Base-by-base conservation (phyloP, 169 alveolate genomes). In the Plasmodium inui region DNA sequence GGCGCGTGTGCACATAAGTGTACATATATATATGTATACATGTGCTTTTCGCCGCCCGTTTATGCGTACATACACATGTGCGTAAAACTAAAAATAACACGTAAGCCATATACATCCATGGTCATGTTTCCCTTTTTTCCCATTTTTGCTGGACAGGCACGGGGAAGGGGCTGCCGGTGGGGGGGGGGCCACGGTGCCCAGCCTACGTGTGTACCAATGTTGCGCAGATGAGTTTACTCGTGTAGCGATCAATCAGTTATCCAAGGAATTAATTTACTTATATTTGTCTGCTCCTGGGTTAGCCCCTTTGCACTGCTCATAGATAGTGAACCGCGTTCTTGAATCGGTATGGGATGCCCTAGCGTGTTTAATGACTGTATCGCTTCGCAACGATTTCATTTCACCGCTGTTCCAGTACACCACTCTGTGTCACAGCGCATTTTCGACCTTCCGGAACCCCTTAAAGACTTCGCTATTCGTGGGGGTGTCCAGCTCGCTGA, bases 401-500 rank as follows among this genome's bases (percentile, higher is more conserved):
- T n/a, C 44, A 2, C 44, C 44, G 3, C 44, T 46, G 57, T 3
- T 9, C 41, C 32, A 53, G 8, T 39, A 81, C 70, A 82, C 41
- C 4, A 55, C 28, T 74, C 28, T 74, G 12, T 32, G 26, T 86
- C 61, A 86, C 71, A 76, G 85, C 28, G 53, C 61, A 50, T 76
- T 55, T 55, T 91, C 79, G 41, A 81, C 85, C 37, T 91, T 91
- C 53, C 95, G 46, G 76, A 91, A 91, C 7, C 95, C 95, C 32
- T 57, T 81, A 82, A 91, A 91, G n/a, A 82, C 85, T 19, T 91
- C 95, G 46, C 80, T 30, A 91, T 72, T 91, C 7, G 95, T 91
- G 53, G 95, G 95, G 12, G 95, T 91, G 50, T 91, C 92, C 50
- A 91, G 74, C 17, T 91, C 95, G 46, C 92, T 91, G 74, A 82